Base-by-base conservation (phyloP, 2,329 filamentous ascomycete species). In the Laburnicola sp. region DNA sequence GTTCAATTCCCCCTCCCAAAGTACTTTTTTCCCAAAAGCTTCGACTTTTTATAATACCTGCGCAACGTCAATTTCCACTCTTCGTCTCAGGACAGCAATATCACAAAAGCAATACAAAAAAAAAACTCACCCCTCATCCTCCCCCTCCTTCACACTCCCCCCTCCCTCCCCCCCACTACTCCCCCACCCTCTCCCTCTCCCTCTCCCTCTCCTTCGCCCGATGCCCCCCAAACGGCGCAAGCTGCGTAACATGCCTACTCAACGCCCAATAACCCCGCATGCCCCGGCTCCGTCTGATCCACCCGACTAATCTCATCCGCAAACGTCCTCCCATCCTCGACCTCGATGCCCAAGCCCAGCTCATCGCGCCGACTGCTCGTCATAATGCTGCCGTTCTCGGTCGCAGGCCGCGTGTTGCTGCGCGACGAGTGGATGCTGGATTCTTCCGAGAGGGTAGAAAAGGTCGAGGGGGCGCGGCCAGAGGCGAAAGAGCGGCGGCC, bases 271-370 rank as follows among this genome's bases (percentile, higher is more conserved):
- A n/a, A 72, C 59, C 67, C 70, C 3, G 64, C 66, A 39, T 66
- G 66, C 0, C 64, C 63, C 1, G 68, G 68, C 50, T 72, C 67
- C 0, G 69, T 72, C 28, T 71, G 70, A 50, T 72, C 70, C 0
- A 72, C 70, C 35, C 69, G 49, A 6, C 45, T 56, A 3, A 72
- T 41, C 45, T 74, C 71, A 35, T 74, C 70, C 2, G 71, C 71
- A 46, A 74, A 74, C 1, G 64, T 59, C 2, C 67, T 56, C 0
- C 66, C 66, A 40, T 70, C 67, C 23, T 67, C 68, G 6, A 68
- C 51, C 4, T 56, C 56, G 16, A 60, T 52, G 22, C 58, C 58
- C 2, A 62, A 49, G 2, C 54, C 57, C 11, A 58, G 59, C 9
- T 62, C 11, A 31, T 54, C 46, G 6, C 46, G 36, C 56, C 59